Evolutionary conservation across 2,329 filamentous ascomycete genomes (phyloP).

Genomic region (Corynespora cassiicola): DNA sequence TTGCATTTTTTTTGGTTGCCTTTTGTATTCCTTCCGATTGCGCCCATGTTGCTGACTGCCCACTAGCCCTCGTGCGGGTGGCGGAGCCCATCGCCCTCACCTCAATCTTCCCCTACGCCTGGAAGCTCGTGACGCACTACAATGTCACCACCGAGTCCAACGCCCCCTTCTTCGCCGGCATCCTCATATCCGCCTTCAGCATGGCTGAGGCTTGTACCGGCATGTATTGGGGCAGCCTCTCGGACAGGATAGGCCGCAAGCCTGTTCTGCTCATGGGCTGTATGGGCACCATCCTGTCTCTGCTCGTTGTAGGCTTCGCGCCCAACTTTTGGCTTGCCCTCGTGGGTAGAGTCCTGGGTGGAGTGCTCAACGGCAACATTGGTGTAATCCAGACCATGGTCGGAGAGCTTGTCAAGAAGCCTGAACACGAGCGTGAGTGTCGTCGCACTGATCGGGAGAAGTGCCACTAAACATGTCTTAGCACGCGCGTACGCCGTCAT

Average conservation of each 20-base stretch:
- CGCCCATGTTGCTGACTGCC: conserved; percentile 4
- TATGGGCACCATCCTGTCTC: conserved; percentile 79
- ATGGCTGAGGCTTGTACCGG: conserved; percentile 85
- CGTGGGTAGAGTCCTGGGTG: conserved; percentile 76
- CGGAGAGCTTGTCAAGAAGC: conserved; percentile 81
- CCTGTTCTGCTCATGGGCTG: conserved; percentile 58
- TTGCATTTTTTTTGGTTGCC: neutral
- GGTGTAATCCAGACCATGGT: conserved; percentile 88
- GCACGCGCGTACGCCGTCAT: conserved; percentile 87
- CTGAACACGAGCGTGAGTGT: conserved; percentile 81
- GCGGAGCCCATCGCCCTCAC: conserved; percentile 93
- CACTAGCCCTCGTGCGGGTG: conserved; percentile 89
- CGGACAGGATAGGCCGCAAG: conserved; percentile 48
- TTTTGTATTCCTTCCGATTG: neutral
- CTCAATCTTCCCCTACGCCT: conserved; percentile 84
- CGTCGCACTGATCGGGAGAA: neutral
- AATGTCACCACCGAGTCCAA: conserved; percentile 43
- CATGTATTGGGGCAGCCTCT: conserved; percentile 62
- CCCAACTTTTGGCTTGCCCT: conserved; percentile 85
- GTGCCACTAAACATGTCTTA: conserved; percentile 39
- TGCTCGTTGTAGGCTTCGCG: conserved; percentile 83
- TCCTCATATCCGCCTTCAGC: conserved; percentile 89
- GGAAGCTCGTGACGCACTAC: conserved; percentile 47
- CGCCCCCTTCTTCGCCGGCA: conserved; percentile 84
- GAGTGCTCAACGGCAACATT: conserved; percentile 76